Evolutionary conservation across 1,284 basidiomycete species (phyloP), one percentile per base, ranked within the genome.

Genomic region (Cryptococcus jaspeensis): DNA sequence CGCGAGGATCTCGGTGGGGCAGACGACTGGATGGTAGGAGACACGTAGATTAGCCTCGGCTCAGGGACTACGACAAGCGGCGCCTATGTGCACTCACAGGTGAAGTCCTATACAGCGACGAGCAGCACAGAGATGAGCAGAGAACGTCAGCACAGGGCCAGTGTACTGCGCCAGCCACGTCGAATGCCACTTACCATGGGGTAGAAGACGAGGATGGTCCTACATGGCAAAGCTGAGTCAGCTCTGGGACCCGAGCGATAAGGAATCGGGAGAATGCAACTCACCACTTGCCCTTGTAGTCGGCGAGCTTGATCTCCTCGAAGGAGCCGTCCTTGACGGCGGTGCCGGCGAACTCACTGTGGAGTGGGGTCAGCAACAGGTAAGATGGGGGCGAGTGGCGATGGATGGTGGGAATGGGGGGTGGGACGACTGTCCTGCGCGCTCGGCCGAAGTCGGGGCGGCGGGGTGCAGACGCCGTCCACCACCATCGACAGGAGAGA

Each of bases 1-100:
- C 1, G 91, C 91, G 45, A 93, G 84, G 72, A 94, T 92, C 78
- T 94, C 91, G 61, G 91, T 92, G 37, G 91, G 91, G 81, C 91
- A 92, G 67, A 93, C 90, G 70, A 92, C 71, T 72, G 59, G 3
- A 36, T 5, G 40, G 23, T 15, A 48, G 87, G 28, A 32, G 28
- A n/a, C n/a, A n/a, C n/a, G 4, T 32, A 32, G 28, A 9, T 32
- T 89, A 75, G 44, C 41, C 87, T 87, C 71, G 39, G 8, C 39
- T 38, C 1, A 18, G 12, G n/a, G 62, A 44, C 35, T 38, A 40
- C 1, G 18, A 47, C 18, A 12, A 28, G 3, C 28, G 5, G 4
- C 44, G 37, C 2, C 16, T 12, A 12, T 36, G n/a, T n/a, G n/a
- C n/a, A 56, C 59, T 55, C 23, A 62, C 52, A 72, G 44, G 58